Percentiles rank a stretch among this genome's conserved stretches.
Conservation (phyloP, 768 basidiomycete genomes). For the Boletus sp. region DNA sequence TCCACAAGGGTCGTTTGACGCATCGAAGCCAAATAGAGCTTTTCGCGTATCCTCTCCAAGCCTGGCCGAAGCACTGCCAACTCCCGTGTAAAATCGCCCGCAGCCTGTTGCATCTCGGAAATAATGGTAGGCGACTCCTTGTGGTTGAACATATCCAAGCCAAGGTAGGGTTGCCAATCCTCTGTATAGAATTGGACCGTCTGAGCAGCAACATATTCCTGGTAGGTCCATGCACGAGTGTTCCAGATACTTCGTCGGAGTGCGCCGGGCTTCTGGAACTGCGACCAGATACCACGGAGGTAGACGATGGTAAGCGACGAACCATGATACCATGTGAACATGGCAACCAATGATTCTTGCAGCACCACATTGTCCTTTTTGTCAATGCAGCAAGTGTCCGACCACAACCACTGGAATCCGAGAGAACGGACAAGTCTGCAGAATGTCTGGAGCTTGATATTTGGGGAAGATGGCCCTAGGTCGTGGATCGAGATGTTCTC, state of each 20-base stretch:
- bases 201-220: conserved; percentile 7
- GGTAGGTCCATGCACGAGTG: background rate
- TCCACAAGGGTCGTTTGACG: conserved; percentile 12
- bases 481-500: background rate
- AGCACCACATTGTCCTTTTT: background rate
- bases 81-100: background rate
- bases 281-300: conserved; percentile 9
- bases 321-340: too few relatives aligned
- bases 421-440: background rate
- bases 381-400: background rate
- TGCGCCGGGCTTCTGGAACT: background rate
- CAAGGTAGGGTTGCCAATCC: conserved; percentile 13
- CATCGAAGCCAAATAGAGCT: conserved; percentile 10
- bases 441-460: background rate
- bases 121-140: conserved; percentile 3
- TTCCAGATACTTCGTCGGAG: conserved; percentile 11
- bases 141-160: background rate
- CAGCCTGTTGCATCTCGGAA: background rate
- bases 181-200: conserved; percentile 7
- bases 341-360: background rate
- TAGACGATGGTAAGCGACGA: conserved; percentile 16
- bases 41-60: background rate
- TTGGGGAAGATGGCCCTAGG: background rate
- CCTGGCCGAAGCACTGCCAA: background rate
- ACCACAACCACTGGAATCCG: conserved; percentile 1